These are phyloP conservation scores for Neocatenulostroma microsporum DNA, from an alignment of 2,329 filamentous ascomycete genomes.

Conservation along the genomic window DNA sequence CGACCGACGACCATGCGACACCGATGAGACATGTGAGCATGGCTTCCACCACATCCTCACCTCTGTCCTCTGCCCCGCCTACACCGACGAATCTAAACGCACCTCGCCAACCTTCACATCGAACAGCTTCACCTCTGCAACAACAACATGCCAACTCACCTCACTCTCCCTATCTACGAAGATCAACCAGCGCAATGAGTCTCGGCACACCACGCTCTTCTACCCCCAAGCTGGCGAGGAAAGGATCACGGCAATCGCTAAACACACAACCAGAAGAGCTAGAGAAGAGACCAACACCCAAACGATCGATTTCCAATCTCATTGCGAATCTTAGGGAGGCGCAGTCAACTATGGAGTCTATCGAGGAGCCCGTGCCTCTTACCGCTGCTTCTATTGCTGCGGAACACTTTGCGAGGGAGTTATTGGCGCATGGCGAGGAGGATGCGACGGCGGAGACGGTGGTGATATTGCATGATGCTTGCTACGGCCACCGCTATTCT, in stretches of 20 bases:
- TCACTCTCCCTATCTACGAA: constrained; percentile 9
- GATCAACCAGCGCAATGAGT: constrained; percentile 24
- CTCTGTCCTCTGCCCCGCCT: constrained; percentile 5
- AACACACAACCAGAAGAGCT: constrained; percentile 9
- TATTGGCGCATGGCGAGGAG: constrained; percentile 52
- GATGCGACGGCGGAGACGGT: constrained; percentile 52
- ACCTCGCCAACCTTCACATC: constrained; percentile 7
- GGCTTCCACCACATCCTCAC: constrained; percentile 4
- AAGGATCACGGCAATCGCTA: constrained; percentile 21
- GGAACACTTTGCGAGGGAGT: constrained; percentile 61
- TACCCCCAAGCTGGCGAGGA: constrained; percentile 15
- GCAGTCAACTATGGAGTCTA: constrained; percentile 26
- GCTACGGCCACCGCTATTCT: constrained; percentile 89
- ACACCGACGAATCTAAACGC: constrained; percentile 5
- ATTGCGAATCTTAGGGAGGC: constrained; percentile 27
- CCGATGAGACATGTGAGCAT: constrained; percentile 1
- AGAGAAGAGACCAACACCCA: constrained; percentile 23
- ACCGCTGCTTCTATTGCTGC: constrained; percentile 25
- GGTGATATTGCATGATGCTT: constrained; percentile 84
- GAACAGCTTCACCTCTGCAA: constrained; percentile 7
- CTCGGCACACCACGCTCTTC: constrained; percentile 12
- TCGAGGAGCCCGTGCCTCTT: constrained; percentile 24
- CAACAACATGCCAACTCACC: constrained; percentile 2
- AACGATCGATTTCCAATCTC: constrained; percentile 28
- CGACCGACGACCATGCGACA: neutral